Evolutionary conservation across 192 early-diverging fungal genomes (phyloP).

Genomic region (Coemansia reversa): DNA sequence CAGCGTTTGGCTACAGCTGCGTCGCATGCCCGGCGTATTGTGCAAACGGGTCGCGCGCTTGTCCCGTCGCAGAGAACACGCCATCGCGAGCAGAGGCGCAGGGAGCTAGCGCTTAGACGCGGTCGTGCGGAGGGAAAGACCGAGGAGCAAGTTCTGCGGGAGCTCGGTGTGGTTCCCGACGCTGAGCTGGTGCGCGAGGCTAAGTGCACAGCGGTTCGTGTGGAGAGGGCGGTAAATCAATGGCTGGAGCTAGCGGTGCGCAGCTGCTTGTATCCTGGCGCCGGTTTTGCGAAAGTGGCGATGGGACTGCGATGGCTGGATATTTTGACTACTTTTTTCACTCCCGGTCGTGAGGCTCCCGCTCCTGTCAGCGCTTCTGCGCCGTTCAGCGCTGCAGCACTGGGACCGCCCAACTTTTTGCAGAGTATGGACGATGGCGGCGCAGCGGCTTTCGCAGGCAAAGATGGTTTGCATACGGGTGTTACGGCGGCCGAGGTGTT

Average conservation of each 20-base stretch:
- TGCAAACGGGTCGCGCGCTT: conserved; percentile 30
- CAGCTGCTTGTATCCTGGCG: conserved; percentile 51
- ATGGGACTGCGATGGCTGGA: conserved; percentile 51
- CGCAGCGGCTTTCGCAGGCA: neutral
- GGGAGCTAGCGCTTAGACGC: conserved; percentile 23
- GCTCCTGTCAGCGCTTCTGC: conserved; percentile 25
- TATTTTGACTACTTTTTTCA: conserved; percentile 35
- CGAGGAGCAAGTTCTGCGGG: conserved; percentile 39
- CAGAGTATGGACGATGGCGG: neutral
- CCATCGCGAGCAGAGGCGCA: conserved; percentile 37
- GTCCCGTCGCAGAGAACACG: conserved; percentile 49
- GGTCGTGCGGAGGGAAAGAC: conserved; percentile 21
- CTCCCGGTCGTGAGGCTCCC: conserved; percentile 20
- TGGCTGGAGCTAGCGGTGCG: conserved; percentile 51
- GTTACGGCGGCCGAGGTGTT: conserved; percentile 43
- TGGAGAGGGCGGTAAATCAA: conserved; percentile 19
- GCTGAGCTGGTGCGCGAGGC: conserved; percentile 44
- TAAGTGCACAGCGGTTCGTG: conserved; percentile 3
- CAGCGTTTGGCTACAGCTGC: conserved; percentile 56
- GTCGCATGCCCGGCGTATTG: conserved; percentile 39
- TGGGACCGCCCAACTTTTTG: conserved; percentile 30
- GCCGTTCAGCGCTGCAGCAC: conserved; percentile 24
- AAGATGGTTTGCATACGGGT: neutral
- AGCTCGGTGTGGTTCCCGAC: conserved; percentile 34
- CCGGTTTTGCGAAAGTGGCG: conserved; percentile 50